Conservation (phyloP, 768 basidiomycete genomes). For the Cubamyces sp. region DNA sequence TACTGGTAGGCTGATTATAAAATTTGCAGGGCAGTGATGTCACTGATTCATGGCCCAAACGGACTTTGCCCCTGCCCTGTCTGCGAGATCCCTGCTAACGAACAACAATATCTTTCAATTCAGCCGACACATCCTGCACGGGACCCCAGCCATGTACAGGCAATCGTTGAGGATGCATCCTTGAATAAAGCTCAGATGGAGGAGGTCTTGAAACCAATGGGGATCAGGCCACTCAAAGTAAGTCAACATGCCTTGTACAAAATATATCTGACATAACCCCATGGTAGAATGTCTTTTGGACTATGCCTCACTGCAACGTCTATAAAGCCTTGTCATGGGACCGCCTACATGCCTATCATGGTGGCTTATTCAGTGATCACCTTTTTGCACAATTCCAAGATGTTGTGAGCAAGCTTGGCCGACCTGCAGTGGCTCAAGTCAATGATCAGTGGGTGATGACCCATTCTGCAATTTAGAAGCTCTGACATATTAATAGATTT, state of each 20-base stretch:
- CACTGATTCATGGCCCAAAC: too few species aligned
- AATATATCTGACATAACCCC: background rate
- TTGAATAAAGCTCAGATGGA: too few species aligned
- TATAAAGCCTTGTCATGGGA: slow-evolving; percentile 23
- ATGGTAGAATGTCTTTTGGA: slow-evolving; percentile 16
- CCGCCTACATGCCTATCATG: slow-evolving; percentile 20
- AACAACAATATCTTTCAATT: too few species aligned
- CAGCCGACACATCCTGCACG: too few species aligned
- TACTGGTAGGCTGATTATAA: too few species aligned
- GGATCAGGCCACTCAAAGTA: slow-evolving; percentile 1
- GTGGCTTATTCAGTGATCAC: slow-evolving; percentile 21
- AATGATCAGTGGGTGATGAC: background rate
- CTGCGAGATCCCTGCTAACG: too few species aligned
- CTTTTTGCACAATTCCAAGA: slow-evolving; percentile 5
- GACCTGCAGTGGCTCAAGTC: background rate
- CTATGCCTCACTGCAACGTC: slow-evolving; percentile 6
- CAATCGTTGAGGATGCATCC: too few species aligned
- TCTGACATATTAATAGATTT: background rate
- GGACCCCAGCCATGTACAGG: too few species aligned
- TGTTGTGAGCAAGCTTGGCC: background rate
- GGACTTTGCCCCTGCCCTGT: too few species aligned
- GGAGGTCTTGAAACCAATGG: background rate
- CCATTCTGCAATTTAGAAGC: too few species aligned
- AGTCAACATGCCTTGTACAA: too few species aligned
- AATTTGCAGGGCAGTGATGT: too few species aligned